Evolutionary conservation across 2,329 filamentous ascomycete genomes (phyloP), one percentile per base, ranked within the genome.

Genomic region (Xylogone sp.): DNA sequence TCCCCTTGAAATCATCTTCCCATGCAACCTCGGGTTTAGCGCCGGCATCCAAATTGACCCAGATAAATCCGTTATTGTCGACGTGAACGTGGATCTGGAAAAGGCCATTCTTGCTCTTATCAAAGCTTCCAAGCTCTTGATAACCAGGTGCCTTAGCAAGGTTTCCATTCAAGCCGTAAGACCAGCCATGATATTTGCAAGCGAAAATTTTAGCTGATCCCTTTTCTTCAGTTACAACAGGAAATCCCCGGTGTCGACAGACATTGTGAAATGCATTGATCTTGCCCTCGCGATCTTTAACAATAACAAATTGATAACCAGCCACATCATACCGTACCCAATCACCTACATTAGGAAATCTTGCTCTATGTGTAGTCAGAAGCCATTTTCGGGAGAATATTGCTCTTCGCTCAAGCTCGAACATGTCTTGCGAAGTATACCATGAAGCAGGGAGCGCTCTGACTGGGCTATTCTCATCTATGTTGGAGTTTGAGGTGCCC

Each of bases 181-280:
- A 73, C 73, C 73, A 75, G 7, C 72, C 72, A 48, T 75, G 73
- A 45, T 75, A 75, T 48, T 68, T 69, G 59, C 72, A 75, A 12
- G 65, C 65, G n/a, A 74, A 64, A 5, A 73, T 65, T 22, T 65
- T 66, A 1, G 68, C 65, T 21, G 65, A 69, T 2, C 72, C 70
- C 2, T 62, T 62, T 1, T 65, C 62, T 47, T 68, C 67, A 43
- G 66, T 66, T 0, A 49, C 43, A 3, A 51, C 65, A 1, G 71
- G 70, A 49, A 71, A 74, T 2, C 72, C 72, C 1, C 72, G 69
- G 56, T 75, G 72, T 20, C 72, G 66, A 56, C 72, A 75, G 5
- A 75, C 64, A 46, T 75, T 75, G 58, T 74, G 73, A 21, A 52
- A 52, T 2, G 31, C 53, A 39, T 70, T 65, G 24, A 71, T 66